Evolutionary conservation across 2,329 filamentous ascomycete genomes (phyloP), one percentile per base, ranked within the genome.

Genomic region (Aspergillaceae sp.): DNA sequence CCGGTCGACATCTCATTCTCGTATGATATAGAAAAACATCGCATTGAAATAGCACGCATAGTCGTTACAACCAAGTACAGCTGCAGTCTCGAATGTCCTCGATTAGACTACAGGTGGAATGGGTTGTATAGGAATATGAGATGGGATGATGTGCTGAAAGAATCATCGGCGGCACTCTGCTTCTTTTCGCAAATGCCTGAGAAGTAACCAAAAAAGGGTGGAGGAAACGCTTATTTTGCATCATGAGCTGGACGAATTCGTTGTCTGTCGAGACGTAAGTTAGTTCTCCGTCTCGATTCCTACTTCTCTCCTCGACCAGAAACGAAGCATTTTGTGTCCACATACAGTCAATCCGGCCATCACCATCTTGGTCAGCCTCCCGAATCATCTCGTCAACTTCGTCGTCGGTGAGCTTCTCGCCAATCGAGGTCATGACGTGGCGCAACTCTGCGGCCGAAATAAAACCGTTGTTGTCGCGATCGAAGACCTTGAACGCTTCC

Each of bases 321-420:
- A 29, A 37, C 19, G 4, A 1, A 8, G 37, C 27, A 19, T 19
- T 19, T 19, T 40, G 48, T 27, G 27, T 27, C 32, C 29, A 69
- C 83, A 56, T 76, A 91, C 87, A 92, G 70, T 92, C 87, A 62
- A 92, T 92, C 62, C 86, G 83, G 63, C 87, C 87, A 68, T 92
- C 87, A 55, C 87, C 87, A 57, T 92, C 87, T 74, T 92, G 87
- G 68, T 92, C 87, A 63, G 87, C 87, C 72, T 92, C 87, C 56
- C 87, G 83, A 66, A 92, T 92, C 87, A 92, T 92, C 78, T 92
- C 87, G 61, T 92, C 87, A 57, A 92, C 87, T 72, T 92, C 87
- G 57, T 91, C 86, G 63, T 92, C 87, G 45, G 86, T 91, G 66
- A 92, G 80, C 75, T 91, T 92, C 78, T 92, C 87, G 56, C 87